These are phyloP conservation scores for Exophiala sp. DNA, from an alignment of 2,329 filamentous ascomycete genomes.

Conservation along the genomic window DNA sequence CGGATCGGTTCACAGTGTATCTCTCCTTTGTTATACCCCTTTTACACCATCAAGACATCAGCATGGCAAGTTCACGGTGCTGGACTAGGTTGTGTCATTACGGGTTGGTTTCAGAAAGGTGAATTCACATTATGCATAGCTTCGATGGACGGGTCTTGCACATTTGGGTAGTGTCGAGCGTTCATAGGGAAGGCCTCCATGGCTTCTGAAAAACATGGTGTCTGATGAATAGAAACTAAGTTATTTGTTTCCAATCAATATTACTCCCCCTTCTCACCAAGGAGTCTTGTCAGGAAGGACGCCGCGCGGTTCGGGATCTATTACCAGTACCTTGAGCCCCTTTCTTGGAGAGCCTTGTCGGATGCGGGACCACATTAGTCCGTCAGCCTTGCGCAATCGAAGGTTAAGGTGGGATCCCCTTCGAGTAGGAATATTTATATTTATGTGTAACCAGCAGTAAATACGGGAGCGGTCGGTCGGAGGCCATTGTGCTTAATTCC, in stretches of 20 bases:
- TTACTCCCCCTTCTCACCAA: no score
- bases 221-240: no score
- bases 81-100: conserved; percentile 1
- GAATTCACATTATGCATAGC: conserved; percentile 1
- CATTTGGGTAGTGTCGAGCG: not conserved
- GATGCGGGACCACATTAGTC: conserved; percentile 1
- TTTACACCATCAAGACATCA: conserved; percentile 10
- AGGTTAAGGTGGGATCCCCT: not conserved
- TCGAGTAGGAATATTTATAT: no score
- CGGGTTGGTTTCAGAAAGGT: conserved; percentile 7
- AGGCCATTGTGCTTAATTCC: no score
- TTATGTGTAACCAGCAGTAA: no score
- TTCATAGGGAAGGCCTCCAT: not conserved
- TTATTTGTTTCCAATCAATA: no score
- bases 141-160: conserved; percentile 2
- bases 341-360: conserved; percentile 2
- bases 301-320: no score
- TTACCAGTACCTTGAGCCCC: not conserved
- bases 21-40: conserved; percentile 16
- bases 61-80: conserved; percentile 5
- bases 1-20: conserved; percentile 4
- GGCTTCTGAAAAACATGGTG: not conserved
- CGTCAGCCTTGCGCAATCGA: not conserved
- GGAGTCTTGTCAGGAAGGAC: no score
- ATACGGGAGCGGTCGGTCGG: no score